Evolutionary conservation across 1,284 basidiomycete species (phyloP).

Genomic region (Takashimella tepidaria): DNA sequence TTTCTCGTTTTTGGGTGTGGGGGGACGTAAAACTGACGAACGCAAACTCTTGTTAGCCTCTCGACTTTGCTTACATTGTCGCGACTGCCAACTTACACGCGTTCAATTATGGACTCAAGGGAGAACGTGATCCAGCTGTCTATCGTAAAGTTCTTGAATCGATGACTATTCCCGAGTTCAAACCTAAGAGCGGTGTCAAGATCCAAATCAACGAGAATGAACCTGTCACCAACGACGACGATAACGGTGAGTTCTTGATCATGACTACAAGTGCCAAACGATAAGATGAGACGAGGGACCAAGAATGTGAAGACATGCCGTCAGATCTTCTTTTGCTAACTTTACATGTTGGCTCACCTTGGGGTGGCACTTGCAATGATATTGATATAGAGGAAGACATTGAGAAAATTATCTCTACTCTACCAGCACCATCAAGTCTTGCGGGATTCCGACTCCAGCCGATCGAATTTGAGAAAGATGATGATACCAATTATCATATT

Average conservation of each 20-base stretch:
- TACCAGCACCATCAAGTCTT: slow-evolving; percentile 83
- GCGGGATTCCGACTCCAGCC: slow-evolving; percentile 92
- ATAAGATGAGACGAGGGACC: too few species aligned
- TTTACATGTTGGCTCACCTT: not conserved
- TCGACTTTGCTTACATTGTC: slow-evolving; percentile 85
- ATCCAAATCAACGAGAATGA: slow-evolving; percentile 95
- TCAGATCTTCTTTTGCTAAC: too few species aligned
- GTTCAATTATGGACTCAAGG: slow-evolving; percentile 95
- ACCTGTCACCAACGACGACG: slow-evolving; percentile 59
- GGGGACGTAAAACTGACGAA: slow-evolving; percentile 8
- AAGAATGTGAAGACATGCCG: too few species aligned
- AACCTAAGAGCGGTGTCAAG: slow-evolving; percentile 85
- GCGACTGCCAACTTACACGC: slow-evolving; percentile 95
- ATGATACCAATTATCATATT: slow-evolving; percentile 96
- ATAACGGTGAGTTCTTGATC: slow-evolving; percentile 45
- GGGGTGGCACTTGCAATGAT: not conserved
- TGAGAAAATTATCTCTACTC: slow-evolving; percentile 57
- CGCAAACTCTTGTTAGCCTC: slow-evolving; percentile 53
- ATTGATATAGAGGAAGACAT: slow-evolving; percentile 52
- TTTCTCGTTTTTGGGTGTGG: not conserved
- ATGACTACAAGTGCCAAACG: too few species aligned
- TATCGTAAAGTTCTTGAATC: slow-evolving; percentile 82
- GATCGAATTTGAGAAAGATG: slow-evolving; percentile 99
- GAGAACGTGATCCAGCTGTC: slow-evolving; percentile 69
- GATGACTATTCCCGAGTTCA: slow-evolving; percentile 89